Base-by-base conservation (phyloP, 1,139 yeast genomes). In the Yamadazyma buinensis region DNA sequence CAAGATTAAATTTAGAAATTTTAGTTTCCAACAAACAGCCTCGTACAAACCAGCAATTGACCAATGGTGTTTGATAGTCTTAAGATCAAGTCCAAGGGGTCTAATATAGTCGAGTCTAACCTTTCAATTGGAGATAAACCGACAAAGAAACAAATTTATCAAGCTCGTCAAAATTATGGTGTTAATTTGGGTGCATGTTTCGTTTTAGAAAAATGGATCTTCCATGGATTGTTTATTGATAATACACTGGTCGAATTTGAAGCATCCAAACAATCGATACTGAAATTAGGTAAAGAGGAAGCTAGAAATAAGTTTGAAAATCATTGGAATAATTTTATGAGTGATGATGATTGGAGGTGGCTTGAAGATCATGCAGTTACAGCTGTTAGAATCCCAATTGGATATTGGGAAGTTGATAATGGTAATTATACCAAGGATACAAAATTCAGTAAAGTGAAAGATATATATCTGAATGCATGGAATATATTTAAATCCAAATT, bases 151-250 rank as follows among this genome's bases (percentile, higher is more conserved):
- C 76, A 80, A 35, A 75, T 87, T 21, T 80, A 72, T 52, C 85
- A 78, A 48, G 64, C 73, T 30, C 67, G 97, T 38, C 67, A 64
- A 43, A 86, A 86, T 51, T 78, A 75, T 51, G 98, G 97, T 10
- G 95, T 87, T 24, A 90, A 90, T 55, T 59, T 92, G 28, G 97
- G 98, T 1, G 76, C 92, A 0, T 63, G 86, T 49, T 90, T 90
- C 54, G 82, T 88, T 2, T 69, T 80, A 36, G 98, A 92, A 52
- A 79, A 78, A 47, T 83, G 82, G 71, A 81, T 88, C 31, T 84
- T 61, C 55, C 80, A 72, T 39, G 63, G 64, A 26, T 64, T 78
- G 40, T 81, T 80, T 40, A 70, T 75, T 11, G 70, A 73, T 19
- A 74, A 71, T 12, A 73, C 81, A n/a, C 60, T 55, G 13, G 56